Evolutionary conservation across 768 basidiomycete species (phyloP).

Genomic region (Boletus edulis): DNA sequence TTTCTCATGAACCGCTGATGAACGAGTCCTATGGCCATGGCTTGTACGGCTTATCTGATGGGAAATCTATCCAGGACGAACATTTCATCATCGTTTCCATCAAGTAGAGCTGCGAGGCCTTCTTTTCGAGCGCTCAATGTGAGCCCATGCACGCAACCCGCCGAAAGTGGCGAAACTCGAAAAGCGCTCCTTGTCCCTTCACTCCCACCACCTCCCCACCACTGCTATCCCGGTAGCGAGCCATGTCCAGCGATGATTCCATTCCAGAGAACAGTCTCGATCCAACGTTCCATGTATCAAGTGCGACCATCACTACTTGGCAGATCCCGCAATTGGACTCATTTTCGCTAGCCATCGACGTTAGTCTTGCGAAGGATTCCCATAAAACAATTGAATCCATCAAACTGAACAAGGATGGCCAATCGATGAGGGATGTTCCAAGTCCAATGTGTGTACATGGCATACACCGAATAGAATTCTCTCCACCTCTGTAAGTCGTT

Average conservation of each 20-base stretch:
- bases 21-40: too few species aligned
- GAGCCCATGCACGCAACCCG: background rate
- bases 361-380: conserved; percentile 8
- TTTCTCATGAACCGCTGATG: too few species aligned
- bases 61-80: too few species aligned
- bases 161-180: background rate
- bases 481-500: conserved; percentile 6
- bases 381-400: conserved; percentile 5
- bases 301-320: background rate
- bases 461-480: background rate
- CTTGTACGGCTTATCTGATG: too few species aligned
- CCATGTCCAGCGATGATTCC: background rate
- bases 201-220: background rate
- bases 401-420: background rate
- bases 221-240: background rate
- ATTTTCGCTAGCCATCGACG: background rate
- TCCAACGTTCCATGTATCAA: conserved; percentile 1
- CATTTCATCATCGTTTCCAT: too few species aligned
- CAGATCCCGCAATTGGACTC: background rate
- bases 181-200: background rate
- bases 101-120: too few species aligned
- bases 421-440: background rate
- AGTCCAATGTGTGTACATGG: background rate
- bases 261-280: background rate
- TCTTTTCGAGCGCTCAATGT: too few species aligned